Evolutionary conservation across 202 grass and related monocot genomes (phyloP).

Genomic region (Zizania palustris): DNA sequence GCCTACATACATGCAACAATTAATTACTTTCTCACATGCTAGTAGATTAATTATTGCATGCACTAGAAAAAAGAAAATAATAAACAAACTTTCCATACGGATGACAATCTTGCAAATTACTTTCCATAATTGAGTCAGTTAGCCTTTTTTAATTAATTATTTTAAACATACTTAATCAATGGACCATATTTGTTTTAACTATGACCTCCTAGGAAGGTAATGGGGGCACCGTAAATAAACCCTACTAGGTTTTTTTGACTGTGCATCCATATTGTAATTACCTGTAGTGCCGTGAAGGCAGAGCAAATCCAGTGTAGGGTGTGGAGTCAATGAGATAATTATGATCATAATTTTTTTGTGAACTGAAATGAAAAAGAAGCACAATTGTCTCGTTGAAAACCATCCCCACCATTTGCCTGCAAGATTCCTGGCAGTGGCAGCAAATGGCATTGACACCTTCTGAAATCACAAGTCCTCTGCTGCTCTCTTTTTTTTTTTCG

Average conservation of each 20-base stretch:
- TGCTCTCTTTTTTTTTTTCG: neutral
- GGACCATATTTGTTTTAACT: no score
- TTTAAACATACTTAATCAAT: no score
- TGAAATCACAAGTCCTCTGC: slow-evolving; percentile 13
- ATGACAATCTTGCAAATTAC: no score
- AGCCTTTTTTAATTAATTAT: no score
- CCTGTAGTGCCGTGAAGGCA: neutral
- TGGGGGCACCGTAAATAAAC: no score
- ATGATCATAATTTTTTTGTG: neutral
- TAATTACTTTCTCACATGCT: no score
- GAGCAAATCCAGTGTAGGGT: neutral
- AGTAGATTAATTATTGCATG: no score
- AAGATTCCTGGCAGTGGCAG: slow-evolving; percentile 36
- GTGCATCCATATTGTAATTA: neutral
- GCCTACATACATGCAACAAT: no score
- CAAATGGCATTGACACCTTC: slow-evolving; percentile 32
- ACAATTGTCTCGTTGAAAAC: neutral
- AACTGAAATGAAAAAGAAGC: slow-evolving; percentile 10
- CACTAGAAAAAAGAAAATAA: no score
- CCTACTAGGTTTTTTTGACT: neutral
- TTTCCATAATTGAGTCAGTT: no score
- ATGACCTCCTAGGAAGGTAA: no score
- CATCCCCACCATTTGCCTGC: neutral
- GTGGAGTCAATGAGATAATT: neutral
- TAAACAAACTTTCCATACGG: no score